phyloP scores from a whole-genome alignment of 495 filamentous ascomycete genomes.

The Hapsidospora chrysogenum region DNA sequence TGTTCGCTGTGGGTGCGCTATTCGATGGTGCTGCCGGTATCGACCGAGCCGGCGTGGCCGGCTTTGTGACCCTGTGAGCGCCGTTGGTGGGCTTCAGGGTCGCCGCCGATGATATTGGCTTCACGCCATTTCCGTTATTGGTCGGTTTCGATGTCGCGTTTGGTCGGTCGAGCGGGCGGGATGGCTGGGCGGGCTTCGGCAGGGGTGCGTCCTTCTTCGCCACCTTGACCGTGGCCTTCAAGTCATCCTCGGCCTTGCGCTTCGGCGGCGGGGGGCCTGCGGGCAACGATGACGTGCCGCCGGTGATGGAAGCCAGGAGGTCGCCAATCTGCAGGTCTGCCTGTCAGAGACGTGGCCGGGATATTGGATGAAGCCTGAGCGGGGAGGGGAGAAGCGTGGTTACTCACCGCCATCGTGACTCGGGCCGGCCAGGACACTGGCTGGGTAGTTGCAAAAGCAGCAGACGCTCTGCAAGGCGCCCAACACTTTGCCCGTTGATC shows the following conservation, averaged over 20 bases:
- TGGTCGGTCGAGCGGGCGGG: not conserved
- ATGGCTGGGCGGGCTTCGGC: not conserved
- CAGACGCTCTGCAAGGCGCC: too few species aligned
- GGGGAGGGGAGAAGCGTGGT: too few species aligned
- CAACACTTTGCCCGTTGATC: too few species aligned
- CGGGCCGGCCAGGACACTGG: too few species aligned
- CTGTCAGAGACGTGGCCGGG: too few species aligned
- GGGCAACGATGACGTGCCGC: constrained; percentile 22
- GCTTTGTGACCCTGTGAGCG: not conserved
- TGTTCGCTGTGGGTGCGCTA: not conserved
- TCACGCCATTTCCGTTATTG: not conserved
- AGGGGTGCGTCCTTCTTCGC: not conserved
- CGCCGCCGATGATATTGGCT: not conserved
- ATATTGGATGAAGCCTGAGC: too few species aligned
- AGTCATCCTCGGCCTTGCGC: constrained; percentile 34
- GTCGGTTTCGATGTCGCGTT: not conserved
- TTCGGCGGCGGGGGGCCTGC: constrained; percentile 18
- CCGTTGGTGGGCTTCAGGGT: not conserved
- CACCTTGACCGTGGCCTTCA: not conserved
- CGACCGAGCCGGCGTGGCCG: not conserved
- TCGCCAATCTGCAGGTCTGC: constrained; percentile 41
- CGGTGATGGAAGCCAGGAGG: constrained; percentile 36
- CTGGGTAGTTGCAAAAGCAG: too few species aligned
- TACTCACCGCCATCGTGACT: too few species aligned
- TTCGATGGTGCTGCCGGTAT: not conserved